These are phyloP conservation scores for Platanthera zijinensis DNA, from an alignment of 106 monocot species.

Conservation along the genomic window DNA sequence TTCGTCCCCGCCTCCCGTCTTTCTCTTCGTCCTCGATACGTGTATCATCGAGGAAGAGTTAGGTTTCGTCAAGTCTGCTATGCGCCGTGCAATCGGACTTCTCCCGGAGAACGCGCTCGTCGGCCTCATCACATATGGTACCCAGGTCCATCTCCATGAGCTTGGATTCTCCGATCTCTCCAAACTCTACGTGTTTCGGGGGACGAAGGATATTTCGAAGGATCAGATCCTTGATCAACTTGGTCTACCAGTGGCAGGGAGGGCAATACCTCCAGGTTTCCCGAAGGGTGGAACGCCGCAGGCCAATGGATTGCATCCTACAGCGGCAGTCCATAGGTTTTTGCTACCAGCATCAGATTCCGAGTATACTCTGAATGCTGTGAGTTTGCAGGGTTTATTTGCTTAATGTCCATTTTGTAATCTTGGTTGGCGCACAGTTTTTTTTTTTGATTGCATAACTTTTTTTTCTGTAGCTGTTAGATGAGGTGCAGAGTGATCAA, in stretches of 20 bases:
- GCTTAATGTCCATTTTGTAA: background rate
- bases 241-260: slow-evolving; percentile 41
- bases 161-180: slow-evolving; percentile 77
- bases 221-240: slow-evolving; percentile 93
- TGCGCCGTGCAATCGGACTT: slow-evolving; percentile 72
- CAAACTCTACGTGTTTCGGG: slow-evolving; percentile 78
- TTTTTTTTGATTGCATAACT: background rate
- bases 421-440: background rate
- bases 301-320: slow-evolving; percentile 28
- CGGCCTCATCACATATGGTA: slow-evolving; percentile 82
- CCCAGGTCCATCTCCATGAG: slow-evolving; percentile 93
- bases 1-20: slow-evolving; percentile 54
- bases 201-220: slow-evolving; percentile 78
- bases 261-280: slow-evolving; percentile 9
- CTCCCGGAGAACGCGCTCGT: slow-evolving; percentile 88
- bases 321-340: slow-evolving; percentile 53
- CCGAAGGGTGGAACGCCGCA: slow-evolving; percentile 20
- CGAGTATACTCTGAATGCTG: slow-evolving; percentile 81
- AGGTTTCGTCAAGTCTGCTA: slow-evolving; percentile 63
- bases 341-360: slow-evolving; percentile 85
- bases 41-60: slow-evolving; percentile 96
- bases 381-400: slow-evolving; percentile 16
- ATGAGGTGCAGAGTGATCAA: slow-evolving; percentile 92
- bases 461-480: slow-evolving; percentile 54
- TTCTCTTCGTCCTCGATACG: slow-evolving; percentile 85